These are phyloP conservation scores for Coemansia sp. DNA, from an alignment of 192 early-diverging fungal genomes.

Conservation along the genomic window DNA sequence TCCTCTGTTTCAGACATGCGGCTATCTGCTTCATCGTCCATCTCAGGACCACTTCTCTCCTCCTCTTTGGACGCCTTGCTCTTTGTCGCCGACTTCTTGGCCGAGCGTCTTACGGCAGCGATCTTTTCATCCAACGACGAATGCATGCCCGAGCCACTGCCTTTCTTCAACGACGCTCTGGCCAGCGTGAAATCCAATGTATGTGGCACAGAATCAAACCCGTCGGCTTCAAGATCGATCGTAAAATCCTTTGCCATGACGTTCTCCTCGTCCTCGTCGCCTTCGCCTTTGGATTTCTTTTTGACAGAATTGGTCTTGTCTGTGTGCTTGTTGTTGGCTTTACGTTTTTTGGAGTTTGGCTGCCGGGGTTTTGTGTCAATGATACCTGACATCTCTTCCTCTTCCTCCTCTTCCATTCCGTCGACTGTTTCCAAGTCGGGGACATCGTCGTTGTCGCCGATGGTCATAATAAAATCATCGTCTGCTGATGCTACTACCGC, in stretches of 20 bases:
- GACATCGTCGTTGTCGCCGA: constrained; percentile 67
- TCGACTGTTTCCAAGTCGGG: constrained; percentile 55
- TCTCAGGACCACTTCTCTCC: constrained; percentile 17
- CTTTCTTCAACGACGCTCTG: constrained; percentile 69
- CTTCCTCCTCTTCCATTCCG: constrained; percentile 6
- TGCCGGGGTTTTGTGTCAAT: constrained; percentile 10
- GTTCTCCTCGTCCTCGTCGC: constrained; percentile 15
- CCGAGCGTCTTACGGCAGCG: constrained; percentile 27
- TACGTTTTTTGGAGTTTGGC: constrained; percentile 15
- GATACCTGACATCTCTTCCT: too few species aligned
- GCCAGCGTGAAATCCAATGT: constrained; percentile 84
- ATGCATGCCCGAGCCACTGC: constrained; percentile 31
- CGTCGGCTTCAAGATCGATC: constrained; percentile 77
- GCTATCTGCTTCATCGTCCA: constrained; percentile 7
- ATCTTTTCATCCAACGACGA: constrained; percentile 54
- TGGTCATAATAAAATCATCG: constrained; percentile 74
- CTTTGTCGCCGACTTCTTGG: constrained; percentile 27
- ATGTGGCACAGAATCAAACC: constrained; percentile 59
- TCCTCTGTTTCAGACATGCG: not conserved
- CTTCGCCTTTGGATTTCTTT: constrained; percentile 12
- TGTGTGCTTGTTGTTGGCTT: constrained; percentile 17
- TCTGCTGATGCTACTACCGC: constrained; percentile 24
- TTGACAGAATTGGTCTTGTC: constrained; percentile 26
- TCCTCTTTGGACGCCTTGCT: constrained; percentile 46
- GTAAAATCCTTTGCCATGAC: constrained; percentile 76